A percentile compares a stretch with the other conserved stretches of the same genome.
Conservation (phyloP, 106 monocot genomes). For the Hemerocallis citrina region DNA sequence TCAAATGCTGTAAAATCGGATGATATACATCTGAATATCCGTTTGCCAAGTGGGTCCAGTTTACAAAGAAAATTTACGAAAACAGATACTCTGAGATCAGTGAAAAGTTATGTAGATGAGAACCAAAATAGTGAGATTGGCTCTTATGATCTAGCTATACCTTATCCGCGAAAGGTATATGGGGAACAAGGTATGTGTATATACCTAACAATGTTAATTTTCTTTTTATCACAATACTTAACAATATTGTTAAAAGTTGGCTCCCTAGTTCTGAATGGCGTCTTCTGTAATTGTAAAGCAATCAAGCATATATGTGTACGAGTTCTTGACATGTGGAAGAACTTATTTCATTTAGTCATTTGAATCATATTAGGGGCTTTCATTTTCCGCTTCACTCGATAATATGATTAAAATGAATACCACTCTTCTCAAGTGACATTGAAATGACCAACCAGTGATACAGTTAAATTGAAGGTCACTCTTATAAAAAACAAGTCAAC, state of each 20-base stretch:
- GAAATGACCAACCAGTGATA: too few species aligned
- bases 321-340: too few species aligned
- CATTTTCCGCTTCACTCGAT: too few species aligned
- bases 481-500: too few species aligned
- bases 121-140: constrained; percentile 21
- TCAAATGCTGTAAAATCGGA: constrained; percentile 36
- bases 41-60: constrained; percentile 60
- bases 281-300: too few species aligned
- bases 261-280: neutral
- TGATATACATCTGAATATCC: constrained; percentile 64
- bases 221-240: neutral
- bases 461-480: too few species aligned
- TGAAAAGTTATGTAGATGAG: constrained; percentile 60
- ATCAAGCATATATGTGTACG: too few species aligned
- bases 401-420: too few species aligned
- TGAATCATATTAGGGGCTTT: too few species aligned
- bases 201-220: neutral
- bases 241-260: neutral
- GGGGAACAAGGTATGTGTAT: constrained; percentile 53
- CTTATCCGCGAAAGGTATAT: constrained; percentile 77
- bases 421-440: too few species aligned
- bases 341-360: too few species aligned
- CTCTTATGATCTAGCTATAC: constrained; percentile 66
- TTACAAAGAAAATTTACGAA: constrained; percentile 50
- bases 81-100: constrained; percentile 54